Percentiles rank a stretch among this genome's conserved stretches.
Evolutionary conservation across 371 early-diverging fungal genomes (phyloP).

Genomic region (Mucor piriformis): DNA sequence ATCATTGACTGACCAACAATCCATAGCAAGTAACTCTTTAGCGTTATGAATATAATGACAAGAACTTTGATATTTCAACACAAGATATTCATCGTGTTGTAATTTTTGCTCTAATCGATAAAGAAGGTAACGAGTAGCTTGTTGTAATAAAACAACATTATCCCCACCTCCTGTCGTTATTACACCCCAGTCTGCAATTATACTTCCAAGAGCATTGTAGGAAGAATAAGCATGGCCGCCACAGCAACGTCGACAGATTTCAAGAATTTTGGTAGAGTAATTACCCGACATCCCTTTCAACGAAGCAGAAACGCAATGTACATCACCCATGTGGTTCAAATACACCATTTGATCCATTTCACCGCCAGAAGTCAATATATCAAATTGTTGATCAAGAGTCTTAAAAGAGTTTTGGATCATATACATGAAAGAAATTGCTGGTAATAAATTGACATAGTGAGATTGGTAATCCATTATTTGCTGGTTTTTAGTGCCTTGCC

Average conservation of each 20-base stretch:
- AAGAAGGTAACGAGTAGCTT: slow-evolving; percentile 46
- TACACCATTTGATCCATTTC: slow-evolving; percentile 45
- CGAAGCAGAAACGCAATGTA: slow-evolving; percentile 63
- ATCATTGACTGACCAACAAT: slow-evolving; percentile 26
- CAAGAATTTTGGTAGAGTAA: slow-evolving; percentile 60
- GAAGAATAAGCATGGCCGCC: slow-evolving; percentile 69
- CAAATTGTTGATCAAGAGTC: slow-evolving; percentile 36
- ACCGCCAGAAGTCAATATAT: slow-evolving; percentile 40
- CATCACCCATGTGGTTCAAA: slow-evolving; percentile 59
- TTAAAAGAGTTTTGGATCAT: slow-evolving; percentile 32
- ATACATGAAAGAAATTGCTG: slow-evolving; percentile 64
- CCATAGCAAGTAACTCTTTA: slow-evolving; percentile 25
- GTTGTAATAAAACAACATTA: slow-evolving; percentile 68
- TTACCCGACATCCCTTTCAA: slow-evolving; percentile 58
- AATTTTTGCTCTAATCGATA: slow-evolving; percentile 26
- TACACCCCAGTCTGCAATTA: slow-evolving; percentile 68
- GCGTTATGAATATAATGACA: slow-evolving; percentile 31
- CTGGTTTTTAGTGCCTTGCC: slow-evolving; percentile 67
- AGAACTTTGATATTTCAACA: slow-evolving; percentile 41
- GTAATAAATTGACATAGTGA: slow-evolving; percentile 61
- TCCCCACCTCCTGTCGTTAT: slow-evolving; percentile 77
- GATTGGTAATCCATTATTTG: slow-evolving; percentile 75
- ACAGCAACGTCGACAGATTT: slow-evolving; percentile 58
- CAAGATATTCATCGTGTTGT: slow-evolving; percentile 27
- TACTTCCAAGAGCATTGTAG: slow-evolving; percentile 67